Conservation (phyloP, 805 yeast species). For the Zygotorulaspora sp. region DNA sequence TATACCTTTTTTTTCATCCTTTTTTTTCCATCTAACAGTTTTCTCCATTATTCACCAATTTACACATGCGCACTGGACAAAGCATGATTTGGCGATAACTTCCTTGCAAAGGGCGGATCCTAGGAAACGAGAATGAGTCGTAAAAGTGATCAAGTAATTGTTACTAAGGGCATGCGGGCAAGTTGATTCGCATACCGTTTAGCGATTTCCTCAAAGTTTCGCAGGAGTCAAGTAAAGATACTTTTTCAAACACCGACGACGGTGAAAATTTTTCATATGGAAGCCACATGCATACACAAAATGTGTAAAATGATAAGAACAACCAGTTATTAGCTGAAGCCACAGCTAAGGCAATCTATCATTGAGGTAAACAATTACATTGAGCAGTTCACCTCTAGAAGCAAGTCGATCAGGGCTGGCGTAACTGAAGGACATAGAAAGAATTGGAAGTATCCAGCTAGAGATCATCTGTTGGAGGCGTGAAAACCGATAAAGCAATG, state of each 20-base stretch:
- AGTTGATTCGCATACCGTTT: not conserved
- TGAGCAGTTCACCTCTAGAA: too few relatives aligned
- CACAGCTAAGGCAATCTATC: not conserved
- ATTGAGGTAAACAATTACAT: too few relatives aligned
- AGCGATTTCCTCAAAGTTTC: not conserved
- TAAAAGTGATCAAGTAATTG: not conserved
- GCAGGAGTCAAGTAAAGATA: conserved; percentile 1
- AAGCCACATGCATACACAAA: conserved; percentile 5
- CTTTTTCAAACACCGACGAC: conserved; percentile 3
- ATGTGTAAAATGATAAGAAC: not conserved
- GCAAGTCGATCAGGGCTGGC: too few relatives aligned
- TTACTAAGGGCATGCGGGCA: not conserved
- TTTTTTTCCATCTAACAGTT: not conserved
- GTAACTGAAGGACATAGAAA: too few relatives aligned
- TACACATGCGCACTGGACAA: not conserved
- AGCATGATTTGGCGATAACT: not conserved
- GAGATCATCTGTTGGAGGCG: too few relatives aligned
- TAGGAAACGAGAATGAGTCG: too few relatives aligned
- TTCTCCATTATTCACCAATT: conserved; percentile 1
- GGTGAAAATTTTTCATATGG: conserved; percentile 1
- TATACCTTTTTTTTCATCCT: conserved; percentile 3
- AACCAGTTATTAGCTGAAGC: not conserved
- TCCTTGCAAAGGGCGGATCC: not conserved
- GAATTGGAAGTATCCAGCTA: too few relatives aligned
- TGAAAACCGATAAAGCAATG: not conserved